Base-by-base conservation (phyloP, 1,284 basidiomycete genomes). In the Heliocybe sulcata region DNA sequence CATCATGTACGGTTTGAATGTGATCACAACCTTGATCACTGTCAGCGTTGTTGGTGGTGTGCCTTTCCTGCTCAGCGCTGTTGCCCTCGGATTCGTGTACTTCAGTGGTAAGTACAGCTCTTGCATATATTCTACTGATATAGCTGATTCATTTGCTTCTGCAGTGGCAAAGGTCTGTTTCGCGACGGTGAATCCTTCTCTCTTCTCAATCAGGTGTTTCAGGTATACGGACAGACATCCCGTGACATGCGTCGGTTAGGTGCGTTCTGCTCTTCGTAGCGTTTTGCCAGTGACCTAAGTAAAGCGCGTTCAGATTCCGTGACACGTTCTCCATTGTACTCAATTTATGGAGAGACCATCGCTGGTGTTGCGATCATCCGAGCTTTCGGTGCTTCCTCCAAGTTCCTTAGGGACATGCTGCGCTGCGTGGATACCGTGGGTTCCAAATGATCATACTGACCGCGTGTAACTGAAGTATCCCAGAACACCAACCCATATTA, bases 271-370 rank as follows among this genome's bases (percentile, higher is more conserved):
- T 51, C 33, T 35, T 51, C 29, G n/a, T n/a, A n/a, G n/a, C 23
- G 19, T 31, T 29, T 38, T 47, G 23, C 29, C 16, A 26, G 27
- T 29, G 14, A 45, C 25, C 35, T 57, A 27, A 49, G 42, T 48
- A 48, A 57, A 31, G 42, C 20, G 25, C 55, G 23, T 47, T 2
- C 51, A 87, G 92, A 94, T 65, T 93, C 91, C 12, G 86, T 94
- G 48, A 93, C 92, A 8, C 84, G 92, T 35, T 94, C 92, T 0
- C 94, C 94, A 0, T 72, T 98, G 14, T 97, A 96, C 69, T 93
- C 91, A 0, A 88, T 95, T 49, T 97, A 94, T 61, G 90, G 89
- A 1, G 93, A 96, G 69, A 92, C 91, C 0, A 93, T 94, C 54
- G 80, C 90, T 2, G 93, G 92, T n/a, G 88, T 90, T 16, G 81